Evolutionary conservation across 2,329 filamentous ascomycete species (phyloP), one percentile per base, ranked within the genome.

Genomic region (Fusarium nurragi): DNA sequence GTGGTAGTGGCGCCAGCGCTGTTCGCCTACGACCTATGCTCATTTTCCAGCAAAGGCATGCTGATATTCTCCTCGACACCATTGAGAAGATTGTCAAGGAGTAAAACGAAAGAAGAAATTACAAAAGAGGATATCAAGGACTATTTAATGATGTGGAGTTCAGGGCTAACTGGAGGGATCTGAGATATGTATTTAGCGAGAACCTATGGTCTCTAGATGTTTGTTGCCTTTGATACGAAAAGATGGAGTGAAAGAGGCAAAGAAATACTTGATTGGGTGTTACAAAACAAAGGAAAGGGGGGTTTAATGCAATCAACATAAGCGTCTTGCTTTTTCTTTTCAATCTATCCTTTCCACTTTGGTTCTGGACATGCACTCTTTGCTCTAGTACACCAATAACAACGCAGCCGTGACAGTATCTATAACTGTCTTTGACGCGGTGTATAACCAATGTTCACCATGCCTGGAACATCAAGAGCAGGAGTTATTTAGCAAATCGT

Each of bases 11-110:
- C 14, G 84, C 85, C 73, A 82, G 73, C 51, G 92, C 94, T 25
- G 90, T 97, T 13, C 83, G 93, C 47, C 80, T 97, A 75, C 83
- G 93, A 71, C 94, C 93, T 39, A 97, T 97, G 94, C 80, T 97
- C 71, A 89, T 94, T 73, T 95, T 97, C 83, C 91, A 97, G 86
- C 87, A 93, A 84, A 87, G 90, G 76, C 94, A 98, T 78, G 94
- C 90, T 21, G 92, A 97, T 79, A 88, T 97, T 60, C 81, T 97
- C 71, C 78, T 97, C 45, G 92, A 92, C 71, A 85, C 84, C 22
- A 75, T 96, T 68, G 92, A 96, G 83, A 92, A 90, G 83, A 82
- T 93, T 67, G 84, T 88, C 68, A 86, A 79, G 67, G 77, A 78
- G 43, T 69, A 75, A 57, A 76, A 60, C 56, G 13, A 14, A 30